Percentiles rank a stretch among this genome's conserved stretches.
These are phyloP conservation scores for Hyphopichia buzzinii DNA, from an alignment of 1,139 yeast genomes.

Conservation along the genomic window DNA sequence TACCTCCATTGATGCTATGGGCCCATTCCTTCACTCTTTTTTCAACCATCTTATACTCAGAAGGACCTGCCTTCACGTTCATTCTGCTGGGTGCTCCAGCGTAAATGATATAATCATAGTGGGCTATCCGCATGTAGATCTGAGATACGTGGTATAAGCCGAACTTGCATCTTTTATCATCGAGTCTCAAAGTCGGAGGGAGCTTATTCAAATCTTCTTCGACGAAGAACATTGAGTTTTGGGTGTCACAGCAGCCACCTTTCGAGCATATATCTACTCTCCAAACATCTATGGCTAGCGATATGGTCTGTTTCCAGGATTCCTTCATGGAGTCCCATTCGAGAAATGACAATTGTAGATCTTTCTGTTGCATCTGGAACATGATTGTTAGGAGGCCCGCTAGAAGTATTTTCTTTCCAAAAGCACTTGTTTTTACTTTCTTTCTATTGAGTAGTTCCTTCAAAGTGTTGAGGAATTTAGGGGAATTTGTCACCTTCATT, in stretches of 20 bases:
- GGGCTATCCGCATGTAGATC: constrained; percentile 59
- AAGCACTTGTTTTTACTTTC: constrained; percentile 45
- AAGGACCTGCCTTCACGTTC: constrained; percentile 59
- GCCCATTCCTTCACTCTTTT: constrained; percentile 51
- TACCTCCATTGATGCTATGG: constrained; percentile 16
- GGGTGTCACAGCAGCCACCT: constrained; percentile 31
- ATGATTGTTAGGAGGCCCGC: constrained; percentile 68
- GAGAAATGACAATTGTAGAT: constrained; percentile 44
- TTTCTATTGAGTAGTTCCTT: constrained; percentile 54
- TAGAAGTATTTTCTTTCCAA: constrained; percentile 62
- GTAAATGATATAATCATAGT: constrained; percentile 67
- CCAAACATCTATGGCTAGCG: constrained; percentile 65
- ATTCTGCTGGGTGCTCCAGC: constrained; percentile 79
- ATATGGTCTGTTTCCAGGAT: constrained; percentile 47
- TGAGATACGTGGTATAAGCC: constrained; percentile 65
- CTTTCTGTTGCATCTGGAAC: constrained; percentile 72
- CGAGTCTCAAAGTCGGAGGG: constrained; percentile 5
- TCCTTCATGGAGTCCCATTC: constrained; percentile 7
- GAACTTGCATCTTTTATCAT: constrained; percentile 48
- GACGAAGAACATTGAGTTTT: constrained; percentile 15
- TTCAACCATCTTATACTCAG: constrained; percentile 49
- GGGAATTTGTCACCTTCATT: constrained; percentile 7
- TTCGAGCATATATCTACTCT: constrained; percentile 28
- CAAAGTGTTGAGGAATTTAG: constrained; percentile 51
- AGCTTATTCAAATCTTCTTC: neutral